A percentile compares a stretch with the other conserved stretches of the same genome.
Conservation (phyloP, 352 stramenopile genomes). For the Phytophthora cactorum region DNA sequence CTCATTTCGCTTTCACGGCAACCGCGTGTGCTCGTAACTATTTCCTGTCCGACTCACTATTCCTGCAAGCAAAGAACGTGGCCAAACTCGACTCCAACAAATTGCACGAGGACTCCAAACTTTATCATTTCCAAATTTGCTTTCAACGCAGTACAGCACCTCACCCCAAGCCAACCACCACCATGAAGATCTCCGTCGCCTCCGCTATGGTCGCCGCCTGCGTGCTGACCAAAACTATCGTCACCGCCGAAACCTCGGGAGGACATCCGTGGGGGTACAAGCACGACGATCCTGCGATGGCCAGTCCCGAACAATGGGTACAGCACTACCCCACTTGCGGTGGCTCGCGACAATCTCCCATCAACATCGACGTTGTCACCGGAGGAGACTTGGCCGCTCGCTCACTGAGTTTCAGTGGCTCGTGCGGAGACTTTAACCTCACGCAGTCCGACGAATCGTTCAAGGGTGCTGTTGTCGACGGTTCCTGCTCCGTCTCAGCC, state of each 20-base stretch:
- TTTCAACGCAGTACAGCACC: background rate
- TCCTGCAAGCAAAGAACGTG: background rate
- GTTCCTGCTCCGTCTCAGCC: slow-evolving; percentile 26
- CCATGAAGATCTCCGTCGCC: background rate
- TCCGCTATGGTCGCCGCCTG: background rate
- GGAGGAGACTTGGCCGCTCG: slow-evolving; percentile 6
- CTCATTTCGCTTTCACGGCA: too few species aligned
- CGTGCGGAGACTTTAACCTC: slow-evolving; percentile 33
- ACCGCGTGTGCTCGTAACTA: too few species aligned
- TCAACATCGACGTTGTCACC: slow-evolving; percentile 34
- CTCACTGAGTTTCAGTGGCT: slow-evolving; percentile 32
- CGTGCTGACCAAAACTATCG: background rate
- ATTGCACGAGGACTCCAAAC: background rate
- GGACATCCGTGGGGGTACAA: slow-evolving; percentile 1
- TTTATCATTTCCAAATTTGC: background rate
- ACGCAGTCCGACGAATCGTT: slow-evolving; percentile 37
- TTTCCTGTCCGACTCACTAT: background rate
- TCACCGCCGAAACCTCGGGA: slow-evolving; percentile 10
- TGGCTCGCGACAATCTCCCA: slow-evolving; percentile 40
- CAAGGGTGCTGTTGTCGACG: slow-evolving; percentile 24
- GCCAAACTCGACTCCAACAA: background rate
- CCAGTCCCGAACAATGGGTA: slow-evolving; percentile 30
- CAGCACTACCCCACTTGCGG: slow-evolving; percentile 33
- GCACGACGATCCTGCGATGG: slow-evolving; percentile 7
- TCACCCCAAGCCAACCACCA: background rate